Evolutionary conservation across 306 rosid species (phyloP), one percentile per base, ranked within the genome.

Genomic region (Lagenaria siceraria): DNA sequence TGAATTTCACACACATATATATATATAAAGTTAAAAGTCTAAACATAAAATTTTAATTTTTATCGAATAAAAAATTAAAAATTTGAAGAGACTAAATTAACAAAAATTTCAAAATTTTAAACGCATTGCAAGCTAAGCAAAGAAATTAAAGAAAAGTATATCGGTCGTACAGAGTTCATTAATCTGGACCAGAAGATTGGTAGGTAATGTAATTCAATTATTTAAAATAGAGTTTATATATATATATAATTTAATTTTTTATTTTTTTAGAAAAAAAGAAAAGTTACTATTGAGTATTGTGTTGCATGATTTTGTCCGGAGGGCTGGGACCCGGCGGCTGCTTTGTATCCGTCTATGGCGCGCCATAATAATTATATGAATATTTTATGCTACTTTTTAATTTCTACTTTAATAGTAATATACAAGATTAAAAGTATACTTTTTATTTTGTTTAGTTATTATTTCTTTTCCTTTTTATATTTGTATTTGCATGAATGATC

Each of bases 321-420:
- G 7, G 75, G 21, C 12, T 69, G 75, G 75, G 56, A 69, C 75
- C 56, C n/a, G 55, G 31, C 36, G 55, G 75, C 75, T 43, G 54
- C 75, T 24, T 15, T 24, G 35, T 43, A 46, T 7, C n/a, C 54
- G 8, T 70, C 56, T 70, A 12, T 13, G 7, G 38, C 58, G n/a
- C 21, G 22, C 58, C 75, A 46, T 43, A 70, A 43, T 70, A 70
- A 69, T 69, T 69, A 43, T 42, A 38, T 40, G 19, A 2, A 42
- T 69, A 40, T 40, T 27, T 62, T 35, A 10, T 64, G 5, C 24
- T 33, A 5, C 17, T 13, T 35, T 64, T 35, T 35, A 0, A 17
- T 64, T 36, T 36, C 48, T 64, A 64, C 27, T 64, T 64, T 64
- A 64, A 19, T 36, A 35, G 35, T 64, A 18, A 64, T 36, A 18